Conservation (phyloP, 805 yeast species). For the Yarrowia sp. region DNA sequence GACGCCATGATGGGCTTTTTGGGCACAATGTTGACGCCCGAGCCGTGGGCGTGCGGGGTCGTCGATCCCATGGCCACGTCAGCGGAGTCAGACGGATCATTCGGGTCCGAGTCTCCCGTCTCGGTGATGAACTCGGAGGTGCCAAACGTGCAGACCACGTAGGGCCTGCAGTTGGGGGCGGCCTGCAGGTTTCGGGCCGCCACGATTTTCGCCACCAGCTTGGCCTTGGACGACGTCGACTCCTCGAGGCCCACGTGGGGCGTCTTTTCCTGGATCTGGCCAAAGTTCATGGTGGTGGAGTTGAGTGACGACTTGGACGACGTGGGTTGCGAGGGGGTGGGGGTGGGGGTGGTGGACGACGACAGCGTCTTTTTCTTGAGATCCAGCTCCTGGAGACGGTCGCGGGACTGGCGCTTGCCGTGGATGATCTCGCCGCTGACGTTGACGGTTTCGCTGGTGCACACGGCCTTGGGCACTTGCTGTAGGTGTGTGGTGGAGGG, state of each 20-base stretch:
- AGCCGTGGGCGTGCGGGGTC: background rate
- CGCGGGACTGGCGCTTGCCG: constrained; percentile 13
- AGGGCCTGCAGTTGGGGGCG: constrained; percentile 67
- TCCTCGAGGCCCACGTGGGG: constrained; percentile 37
- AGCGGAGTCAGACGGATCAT: background rate
- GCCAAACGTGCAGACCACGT: constrained; percentile 48
- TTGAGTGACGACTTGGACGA: constrained; percentile 22
- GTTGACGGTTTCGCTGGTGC: constrained; percentile 39
- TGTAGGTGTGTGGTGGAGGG: constrained; percentile 33
- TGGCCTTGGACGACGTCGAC: constrained; percentile 45
- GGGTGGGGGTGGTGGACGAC: background rate
- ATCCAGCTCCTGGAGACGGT: constrained; percentile 30
- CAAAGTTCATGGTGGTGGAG: constrained; percentile 38
- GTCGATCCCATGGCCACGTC: constrained; percentile 25
- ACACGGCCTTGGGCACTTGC: constrained; percentile 31
- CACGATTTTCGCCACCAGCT: constrained; percentile 76
- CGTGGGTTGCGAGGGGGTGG: background rate
- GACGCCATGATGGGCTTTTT: constrained; percentile 32
- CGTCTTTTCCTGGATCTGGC: constrained; percentile 37
- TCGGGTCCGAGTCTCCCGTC: constrained; percentile 51
- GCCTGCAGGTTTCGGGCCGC: constrained; percentile 77
- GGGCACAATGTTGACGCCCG: constrained; percentile 29
- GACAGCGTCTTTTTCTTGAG: constrained; percentile 12
- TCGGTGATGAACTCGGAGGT: constrained; percentile 77
- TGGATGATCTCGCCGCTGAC: constrained; percentile 35